Base-by-base conservation (phyloP, 768 basidiomycete species). In the Leccinum uliginosum region DNA sequence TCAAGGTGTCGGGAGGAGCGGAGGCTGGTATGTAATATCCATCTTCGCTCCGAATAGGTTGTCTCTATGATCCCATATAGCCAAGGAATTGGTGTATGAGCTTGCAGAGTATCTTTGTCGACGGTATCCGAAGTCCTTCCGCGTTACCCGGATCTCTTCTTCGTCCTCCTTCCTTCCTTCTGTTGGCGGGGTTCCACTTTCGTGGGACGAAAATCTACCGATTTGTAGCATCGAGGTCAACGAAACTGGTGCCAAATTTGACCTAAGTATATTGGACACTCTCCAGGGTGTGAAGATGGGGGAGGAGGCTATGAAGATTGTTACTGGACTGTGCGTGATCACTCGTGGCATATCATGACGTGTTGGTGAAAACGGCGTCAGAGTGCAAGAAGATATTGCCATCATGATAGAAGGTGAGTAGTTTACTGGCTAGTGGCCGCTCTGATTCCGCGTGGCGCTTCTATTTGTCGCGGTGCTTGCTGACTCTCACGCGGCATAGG, bases 71-170 rank as follows among this genome's bases (percentile, higher is more conserved):
- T 21, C n/a, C 43, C 26, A 32, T 23, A n/a, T 56, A 87, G 87
- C 85, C 7, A 73, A 82, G 46, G 87, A 89, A 67, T 74, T 87
- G 24, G 80, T 86, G 17, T 82, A 88, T 58, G 86, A 89, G 64
- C 70, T 89, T 38, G 77, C 83, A 2, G 85, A 87, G 62, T 89
- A 85, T 64, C 77, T 90, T 51, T 77, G 79, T 21, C 74, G 77
- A 50, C 79, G 86, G 46, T 86, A 87, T 63, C 86, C 87, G 5
- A 65, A 66, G 32, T 77, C 81, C 9, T 89, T 85, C 65, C 64
- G 68, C 6, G 76, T 85, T 26, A 73, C 67, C 10, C 81, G 86
- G 40, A 57, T 64, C 29, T 53, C 53, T 3, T n/a, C 59, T 21
- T 52, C 47, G 8, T 19, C 55, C 46, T 48, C 38, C 2, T 40